Base-by-base conservation (phyloP, 148 eudicot genomes). In the Chenopodium album region DNA sequence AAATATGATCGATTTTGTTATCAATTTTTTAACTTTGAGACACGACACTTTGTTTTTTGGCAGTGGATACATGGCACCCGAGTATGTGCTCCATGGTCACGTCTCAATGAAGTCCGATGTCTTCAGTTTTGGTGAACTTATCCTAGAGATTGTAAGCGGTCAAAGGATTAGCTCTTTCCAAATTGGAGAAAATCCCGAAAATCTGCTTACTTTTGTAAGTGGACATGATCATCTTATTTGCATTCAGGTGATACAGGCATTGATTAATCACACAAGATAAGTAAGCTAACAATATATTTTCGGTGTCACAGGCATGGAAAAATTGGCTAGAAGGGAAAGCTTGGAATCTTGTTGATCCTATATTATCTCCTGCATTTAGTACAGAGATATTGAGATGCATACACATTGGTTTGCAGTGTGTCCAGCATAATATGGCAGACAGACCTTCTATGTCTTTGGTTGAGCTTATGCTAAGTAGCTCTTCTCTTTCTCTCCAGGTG, bases 381-480 rank as follows among this genome's bases (percentile, higher is more conserved):
- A 10, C 16, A 0, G 91, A 88, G 47, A 80, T 88, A 48, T 31
- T 86, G 80, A 80, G 86, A 73, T 84, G 90, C 80, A 84, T 88
- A n/a, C 90, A 86, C 47, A 85, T 88, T n/a, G 90, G 87, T 52
- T 73, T 88, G 59, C 71, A 83, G 20, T 88, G 90, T 59, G 88
- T 82, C 62, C 88, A 88, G 76, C 80, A 84, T 41, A 80, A 80
- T 54, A 78, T 54, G 2, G 76, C 59, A 4, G 70, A 84, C 1
- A 82, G 88, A 37, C 90, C 90, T 14, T 82, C 88, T 44, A 86
- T 88, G 88, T 84, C 88, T 23, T 73, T 80, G 0, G 73, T 86
- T 63, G 81, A 65, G 47, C 77, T 79, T 10, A 88, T 86, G 90
- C 87, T 88, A 9, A 85, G 47, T 52, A 86, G 88, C 78, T 9